phyloP scores from a whole-genome alignment of 1,139 yeast genomes.

The Geotrichum australiense region DNA sequence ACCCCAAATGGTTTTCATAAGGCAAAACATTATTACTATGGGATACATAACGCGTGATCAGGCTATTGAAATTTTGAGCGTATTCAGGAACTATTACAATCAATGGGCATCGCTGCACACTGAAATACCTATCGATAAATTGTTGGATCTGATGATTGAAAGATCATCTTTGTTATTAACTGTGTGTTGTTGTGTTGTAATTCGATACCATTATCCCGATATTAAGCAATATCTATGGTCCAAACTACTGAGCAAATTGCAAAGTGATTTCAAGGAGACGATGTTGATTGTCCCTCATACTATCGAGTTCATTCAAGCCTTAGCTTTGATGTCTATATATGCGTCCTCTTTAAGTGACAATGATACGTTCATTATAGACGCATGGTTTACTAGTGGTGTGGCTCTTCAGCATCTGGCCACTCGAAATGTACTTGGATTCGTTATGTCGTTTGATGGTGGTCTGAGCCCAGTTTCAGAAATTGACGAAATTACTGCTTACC shows the following conservation, averaged over 20 bases:
- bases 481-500: slow-evolving; percentile 45
- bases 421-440: slow-evolving; percentile 37
- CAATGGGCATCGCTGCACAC: slow-evolving; percentile 74
- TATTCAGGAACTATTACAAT: slow-evolving; percentile 60
- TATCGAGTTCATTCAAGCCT: slow-evolving; percentile 58
- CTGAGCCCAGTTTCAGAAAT: slow-evolving; percentile 40
- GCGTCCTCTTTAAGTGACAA: slow-evolving; percentile 52
- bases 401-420: slow-evolving; percentile 55
- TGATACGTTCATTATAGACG: slow-evolving; percentile 44
- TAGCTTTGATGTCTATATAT: slow-evolving; percentile 56
- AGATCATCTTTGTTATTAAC: slow-evolving; percentile 60
- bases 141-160: slow-evolving; percentile 47
- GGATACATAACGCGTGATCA: slow-evolving; percentile 48
- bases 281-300: slow-evolving; percentile 40
- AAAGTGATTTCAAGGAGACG: slow-evolving; percentile 43
- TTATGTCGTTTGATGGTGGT: slow-evolving; percentile 31
- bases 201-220: slow-evolving; percentile 44
- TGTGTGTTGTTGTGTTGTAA: slow-evolving; percentile 55
- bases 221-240: slow-evolving; percentile 37
- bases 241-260: slow-evolving; percentile 33
- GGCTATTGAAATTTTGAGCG: slow-evolving; percentile 43
- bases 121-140: slow-evolving; percentile 42
- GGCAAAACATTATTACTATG: slow-evolving; percentile 42
- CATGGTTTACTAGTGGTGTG: slow-evolving; percentile 54
- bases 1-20: slow-evolving; percentile 31